phyloP scores from a whole-genome alignment of 2,329 filamentous ascomycete genomes.

The Dissoconium aciculare region DNA sequence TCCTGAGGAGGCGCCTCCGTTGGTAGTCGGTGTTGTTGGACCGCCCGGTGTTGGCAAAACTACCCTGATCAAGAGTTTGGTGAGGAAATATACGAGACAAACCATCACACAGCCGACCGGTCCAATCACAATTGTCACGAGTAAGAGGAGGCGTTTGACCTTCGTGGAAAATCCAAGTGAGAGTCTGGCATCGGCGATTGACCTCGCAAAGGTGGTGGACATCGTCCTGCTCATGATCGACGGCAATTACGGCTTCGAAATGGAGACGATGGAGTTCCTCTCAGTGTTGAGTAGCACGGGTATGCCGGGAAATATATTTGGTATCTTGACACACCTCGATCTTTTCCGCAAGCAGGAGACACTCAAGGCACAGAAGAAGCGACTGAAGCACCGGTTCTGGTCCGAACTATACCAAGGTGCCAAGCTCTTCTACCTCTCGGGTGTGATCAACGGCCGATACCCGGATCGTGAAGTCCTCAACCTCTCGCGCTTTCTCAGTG shows the following conservation, averaged over 20 bases:
- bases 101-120: slow-evolving; percentile 78
- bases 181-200: slow-evolving; percentile 89
- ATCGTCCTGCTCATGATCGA: slow-evolving; percentile 97
- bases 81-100: slow-evolving; percentile 91
- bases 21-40: slow-evolving; percentile 86
- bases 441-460: slow-evolving; percentile 91
- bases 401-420: slow-evolving; percentile 93
- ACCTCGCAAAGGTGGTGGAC: slow-evolving; percentile 91
- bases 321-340: slow-evolving; percentile 89
- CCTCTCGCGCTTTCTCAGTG: slow-evolving; percentile 80
- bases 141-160: slow-evolving; percentile 84
- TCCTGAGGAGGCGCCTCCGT: slow-evolving; percentile 85
- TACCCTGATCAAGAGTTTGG: slow-evolving; percentile 83
- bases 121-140: slow-evolving; percentile 89
- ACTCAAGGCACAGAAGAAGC: slow-evolving; percentile 86
- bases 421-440: slow-evolving; percentile 91
- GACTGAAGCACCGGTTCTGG: slow-evolving; percentile 91
- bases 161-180: slow-evolving; percentile 94
- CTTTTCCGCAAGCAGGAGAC: slow-evolving; percentile 88
- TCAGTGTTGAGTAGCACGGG: slow-evolving; percentile 86
- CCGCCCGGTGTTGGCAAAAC: slow-evolving; percentile 91
- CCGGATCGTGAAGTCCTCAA: slow-evolving; percentile 95
- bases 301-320: slow-evolving; percentile 98
- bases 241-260: slow-evolving; percentile 96
- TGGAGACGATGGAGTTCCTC: slow-evolving; percentile 99